Evolutionary conservation across 108 stramenopile genomes (phyloP).

Genomic region (Nitzschia sp.): DNA sequence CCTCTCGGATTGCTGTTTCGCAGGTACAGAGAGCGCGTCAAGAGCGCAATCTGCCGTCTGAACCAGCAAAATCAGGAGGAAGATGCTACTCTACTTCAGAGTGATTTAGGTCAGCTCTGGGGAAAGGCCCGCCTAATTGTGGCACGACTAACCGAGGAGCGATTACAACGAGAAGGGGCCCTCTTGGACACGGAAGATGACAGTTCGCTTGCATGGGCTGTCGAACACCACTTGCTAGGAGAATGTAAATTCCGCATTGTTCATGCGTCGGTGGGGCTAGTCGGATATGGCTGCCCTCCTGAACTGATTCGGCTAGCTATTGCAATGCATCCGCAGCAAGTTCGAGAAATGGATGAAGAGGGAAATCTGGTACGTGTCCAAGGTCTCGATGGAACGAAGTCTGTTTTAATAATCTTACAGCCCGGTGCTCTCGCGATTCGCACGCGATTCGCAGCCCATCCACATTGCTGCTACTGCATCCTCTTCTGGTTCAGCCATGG

Average conservation of each 20-base stretch:
- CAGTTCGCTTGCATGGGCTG: constrained; percentile 18
- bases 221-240: constrained; percentile 16
- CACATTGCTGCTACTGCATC: constrained; percentile 53
- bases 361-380: constrained; percentile 36
- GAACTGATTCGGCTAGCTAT: constrained; percentile 53
- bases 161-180: constrained; percentile 20
- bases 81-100: constrained; percentile 35
- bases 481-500: constrained; percentile 11
- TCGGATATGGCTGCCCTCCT: constrained; percentile 54
- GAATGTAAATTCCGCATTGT: constrained; percentile 47
- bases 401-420: background rate
- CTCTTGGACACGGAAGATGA: constrained; percentile 1
- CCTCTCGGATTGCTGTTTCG: constrained; percentile 46
- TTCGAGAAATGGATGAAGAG: constrained; percentile 60
- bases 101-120: constrained; percentile 51
- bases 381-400: background rate
- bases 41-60: constrained; percentile 16
- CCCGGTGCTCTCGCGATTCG: background rate
- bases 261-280: constrained; percentile 52
- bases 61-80: constrained; percentile 8
- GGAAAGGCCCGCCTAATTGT: constrained; percentile 45
- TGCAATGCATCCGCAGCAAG: constrained; percentile 53
- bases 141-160: constrained; percentile 25
- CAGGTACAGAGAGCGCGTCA: constrained; percentile 52
- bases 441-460: constrained; percentile 27